Conservation (phyloP, 257 asterid genomes). For the Lithospermum erythrorhizon region DNA sequence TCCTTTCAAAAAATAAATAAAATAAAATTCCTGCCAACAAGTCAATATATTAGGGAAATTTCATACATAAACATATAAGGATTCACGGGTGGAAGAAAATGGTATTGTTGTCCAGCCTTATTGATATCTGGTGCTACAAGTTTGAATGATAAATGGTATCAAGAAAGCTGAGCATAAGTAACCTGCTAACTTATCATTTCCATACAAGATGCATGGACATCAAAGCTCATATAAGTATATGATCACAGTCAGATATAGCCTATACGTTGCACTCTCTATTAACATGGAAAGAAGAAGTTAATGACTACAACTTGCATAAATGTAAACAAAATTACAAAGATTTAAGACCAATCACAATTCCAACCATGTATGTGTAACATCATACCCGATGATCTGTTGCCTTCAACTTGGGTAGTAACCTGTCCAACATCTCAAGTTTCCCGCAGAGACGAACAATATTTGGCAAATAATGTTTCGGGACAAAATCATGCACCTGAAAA, state of each 20-base stretch:
- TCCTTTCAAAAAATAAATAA: too few relatives aligned
- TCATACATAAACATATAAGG: neutral
- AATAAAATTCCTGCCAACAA: too few relatives aligned
- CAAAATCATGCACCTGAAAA: constrained; percentile 67
- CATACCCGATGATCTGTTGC: constrained; percentile 98
- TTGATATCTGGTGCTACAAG: too few relatives aligned
- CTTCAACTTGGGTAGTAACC: constrained; percentile 87
- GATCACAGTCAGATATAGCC: neutral
- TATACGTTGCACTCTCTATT: neutral
- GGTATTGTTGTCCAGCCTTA: too few relatives aligned
- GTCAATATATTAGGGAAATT: neutral
- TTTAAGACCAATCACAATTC: constrained; percentile 10
- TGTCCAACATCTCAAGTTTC: constrained; percentile 98
- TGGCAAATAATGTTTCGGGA: constrained; percentile 93
- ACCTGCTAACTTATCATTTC: too few relatives aligned
- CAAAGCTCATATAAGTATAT: neutral
- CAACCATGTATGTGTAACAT: neutral
- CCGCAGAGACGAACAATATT: constrained; percentile 82
- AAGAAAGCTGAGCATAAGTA: neutral
- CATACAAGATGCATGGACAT: neutral
- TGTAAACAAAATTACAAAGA: neutral
- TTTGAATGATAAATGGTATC: too few relatives aligned
- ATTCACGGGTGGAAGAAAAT: neutral
- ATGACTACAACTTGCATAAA: neutral
- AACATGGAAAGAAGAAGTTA: too few relatives aligned